Evolutionary conservation across 306 rosid genomes (phyloP), one percentile per base, ranked within the genome.

Genomic region (Alnus glutinosa): DNA sequence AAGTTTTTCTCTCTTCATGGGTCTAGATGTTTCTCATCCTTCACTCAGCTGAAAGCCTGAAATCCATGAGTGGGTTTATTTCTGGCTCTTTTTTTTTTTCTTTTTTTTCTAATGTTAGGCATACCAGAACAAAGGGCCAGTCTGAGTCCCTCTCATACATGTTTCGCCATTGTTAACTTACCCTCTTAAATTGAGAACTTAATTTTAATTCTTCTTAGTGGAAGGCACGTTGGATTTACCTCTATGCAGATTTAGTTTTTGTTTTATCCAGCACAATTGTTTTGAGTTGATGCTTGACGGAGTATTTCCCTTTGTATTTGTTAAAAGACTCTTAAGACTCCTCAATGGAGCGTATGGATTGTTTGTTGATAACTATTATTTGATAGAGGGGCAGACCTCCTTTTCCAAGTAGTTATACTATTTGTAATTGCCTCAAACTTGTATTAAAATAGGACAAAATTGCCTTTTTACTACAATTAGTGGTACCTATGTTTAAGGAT

Each of bases 1-100:
- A 52, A 52, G 63, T 37, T 75, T 44, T 74, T 78, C 44, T 57
- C 77, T 70, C 36, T 70, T 77, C 72, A 61, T 73, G n/a, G 48
- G 57, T 3, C 9, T 44, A 13, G 49, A 66, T 66, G 71, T 3
- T 66, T 39, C 23, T 12, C 18, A 7, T 42, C 37, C 28, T 18
- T 66, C 50, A 8, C 49, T 15, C 23, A 36, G 5, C 13, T 0
- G 48, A 23, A 39, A 15, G 7, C 37, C 13, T 0, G 48, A 23
- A 39, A 15, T 15, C 37, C 71, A 37, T 13, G 71, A 66, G 49
- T 39, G 10, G 15, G 16, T 30, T 11, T 62, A 18, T 61, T 30
- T 62, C 30, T 32, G 2, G 39, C 39, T 30, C 39, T 32, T 61
- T 12, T 62, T 11, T 7, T 61, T 30, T 11, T 3, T 9, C 7